Base-by-base conservation (phyloP, 78 protist genomes). In the Polysphondylium violaceum region DNA sequence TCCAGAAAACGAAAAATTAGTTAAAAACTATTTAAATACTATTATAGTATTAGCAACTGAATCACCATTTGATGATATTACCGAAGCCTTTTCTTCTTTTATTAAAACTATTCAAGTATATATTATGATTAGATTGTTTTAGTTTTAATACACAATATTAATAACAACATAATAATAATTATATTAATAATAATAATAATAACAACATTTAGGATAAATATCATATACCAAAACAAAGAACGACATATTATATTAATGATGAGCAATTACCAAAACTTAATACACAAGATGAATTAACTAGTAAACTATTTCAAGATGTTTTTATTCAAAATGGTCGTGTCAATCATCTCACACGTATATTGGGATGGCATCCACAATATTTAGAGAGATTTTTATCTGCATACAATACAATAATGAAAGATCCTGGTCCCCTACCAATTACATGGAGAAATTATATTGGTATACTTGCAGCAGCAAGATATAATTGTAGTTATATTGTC, bases 341-440 rank as follows among this genome's bases (percentile, higher is more conserved):
- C 8, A 78, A 76, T 51, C 94, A 88, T 88, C 17, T 88, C 14
- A 65, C 43, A 1, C 40, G 94, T 33, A 14, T 76, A 14, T 72
- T 88, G 27, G 94, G 89, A 25, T 78, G 86, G 87, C 94, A 88
- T 53, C 85, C 94, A 47, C 74, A 71, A 29, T 88, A 88, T 73
- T 65, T 88, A 44, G 94, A 88, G 58, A 74, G 60, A 51, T 88
- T 71, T 55, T 41, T 78, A 33, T 16, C 63, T 19, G 73, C 59
- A 3, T 88, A 88, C 55, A 88, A 93, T 41, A 81, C 63, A 29
- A 64, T 94, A 9, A 87, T 94, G 96, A 53, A 93, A 55, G 94
- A 87, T 11, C 88, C 69, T 25, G 95, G 95, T 23, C 95, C 94
- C 19, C 79, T 94, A n/a, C 95, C 96, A n/a, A 55, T 75, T 16